Conservation (phyloP, 805 yeast species). For the Metschnikowia similis region DNA sequence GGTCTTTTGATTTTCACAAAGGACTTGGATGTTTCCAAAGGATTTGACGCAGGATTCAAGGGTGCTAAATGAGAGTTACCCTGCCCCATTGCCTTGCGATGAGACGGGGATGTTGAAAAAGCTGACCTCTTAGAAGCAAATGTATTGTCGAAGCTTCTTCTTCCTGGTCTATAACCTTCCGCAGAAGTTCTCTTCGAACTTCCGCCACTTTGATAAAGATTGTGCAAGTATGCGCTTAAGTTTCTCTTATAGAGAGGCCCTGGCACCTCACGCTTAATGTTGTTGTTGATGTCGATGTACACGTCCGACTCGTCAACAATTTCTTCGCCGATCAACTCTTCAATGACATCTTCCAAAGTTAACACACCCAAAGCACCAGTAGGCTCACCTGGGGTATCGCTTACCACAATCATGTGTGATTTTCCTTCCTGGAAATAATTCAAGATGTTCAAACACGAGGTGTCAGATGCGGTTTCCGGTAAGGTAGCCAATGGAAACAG, state of each 20-base stretch:
- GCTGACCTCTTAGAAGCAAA: conserved; percentile 5
- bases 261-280: conserved; percentile 72
- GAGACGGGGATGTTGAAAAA: conserved; percentile 12
- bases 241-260: conserved; percentile 72
- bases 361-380: conserved; percentile 87
- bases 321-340: conserved; percentile 95
- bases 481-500: conserved; percentile 92
- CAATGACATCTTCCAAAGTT: conserved; percentile 96
- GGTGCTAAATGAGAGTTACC: conserved; percentile 17
- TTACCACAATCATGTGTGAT: conserved; percentile 93
- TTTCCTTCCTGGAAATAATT: conserved; percentile 98
- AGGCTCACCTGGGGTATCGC: conserved; percentile 77
- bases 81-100: conserved; percentile 8
- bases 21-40: conserved; percentile 58
- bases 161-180: conserved; percentile 20
- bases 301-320: conserved; percentile 96
- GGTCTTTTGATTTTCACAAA: conserved; percentile 70
- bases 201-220: conserved; percentile 41
- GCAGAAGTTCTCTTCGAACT: conserved; percentile 41
- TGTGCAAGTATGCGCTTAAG: conserved; percentile 64
- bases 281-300: conserved; percentile 82
- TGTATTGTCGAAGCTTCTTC: conserved; percentile 1
- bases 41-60: conserved; percentile 61
- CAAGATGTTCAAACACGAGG: conserved; percentile 88
- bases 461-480: conserved; percentile 89